Percentiles rank a stretch among this genome's conserved stretches.
These are phyloP conservation scores for Ramaria sp. DNA, from an alignment of 768 basidiomycete genomes.

Conservation along the genomic window DNA sequence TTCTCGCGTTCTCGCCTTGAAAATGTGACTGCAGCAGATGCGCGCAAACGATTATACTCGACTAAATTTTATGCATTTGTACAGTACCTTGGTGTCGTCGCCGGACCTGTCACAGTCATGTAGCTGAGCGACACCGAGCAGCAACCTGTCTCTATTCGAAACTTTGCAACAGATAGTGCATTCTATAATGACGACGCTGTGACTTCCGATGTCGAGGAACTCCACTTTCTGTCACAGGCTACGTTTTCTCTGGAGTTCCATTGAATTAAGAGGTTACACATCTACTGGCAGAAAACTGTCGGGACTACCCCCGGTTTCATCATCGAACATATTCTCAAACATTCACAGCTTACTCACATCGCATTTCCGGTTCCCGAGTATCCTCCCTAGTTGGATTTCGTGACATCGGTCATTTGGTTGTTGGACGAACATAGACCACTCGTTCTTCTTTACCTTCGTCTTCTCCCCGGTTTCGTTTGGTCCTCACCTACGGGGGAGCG, in stretches of 20 bases:
- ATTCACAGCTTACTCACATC: background rate
- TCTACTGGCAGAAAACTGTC: background rate
- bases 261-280: background rate
- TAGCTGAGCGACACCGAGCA: background rate
- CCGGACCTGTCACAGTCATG: background rate
- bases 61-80: background rate
- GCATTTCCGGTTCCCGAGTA: background rate
- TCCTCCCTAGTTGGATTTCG: background rate
- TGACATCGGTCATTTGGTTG: background rate
- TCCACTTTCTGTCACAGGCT: background rate
- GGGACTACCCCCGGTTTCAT: background rate
- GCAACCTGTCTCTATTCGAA: background rate
- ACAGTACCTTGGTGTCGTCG: background rate
- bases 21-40: background rate
- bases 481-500: background rate
- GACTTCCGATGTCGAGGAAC: background rate
- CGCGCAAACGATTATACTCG: background rate
- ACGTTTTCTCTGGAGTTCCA: background rate
- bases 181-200: background rate
- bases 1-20: background rate
- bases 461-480: background rate
- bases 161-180: slow-evolving; percentile 4
- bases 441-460: background rate
- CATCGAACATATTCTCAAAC: background rate
- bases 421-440: background rate